A percentile compares a stretch with the other conserved stretches of the same genome.
phyloP scores from a whole-genome alignment of 116 monocot species.

The Dioscorea cayenensis region DNA sequence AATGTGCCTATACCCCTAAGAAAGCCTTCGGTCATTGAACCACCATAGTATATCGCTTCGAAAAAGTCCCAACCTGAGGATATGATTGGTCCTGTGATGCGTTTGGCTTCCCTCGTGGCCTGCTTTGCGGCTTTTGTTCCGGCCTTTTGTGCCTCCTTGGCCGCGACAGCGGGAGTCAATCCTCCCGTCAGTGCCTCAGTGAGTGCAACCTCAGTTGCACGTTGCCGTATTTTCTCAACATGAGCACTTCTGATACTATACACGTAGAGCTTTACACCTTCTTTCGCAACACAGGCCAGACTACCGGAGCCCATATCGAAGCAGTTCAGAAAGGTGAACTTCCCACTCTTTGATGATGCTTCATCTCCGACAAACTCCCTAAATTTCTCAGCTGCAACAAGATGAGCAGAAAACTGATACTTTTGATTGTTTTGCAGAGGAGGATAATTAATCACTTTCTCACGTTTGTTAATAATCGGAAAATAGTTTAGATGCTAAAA shows the following conservation, averaged over 20 bases:
- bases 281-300: constrained; percentile 66
- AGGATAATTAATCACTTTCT: no score
- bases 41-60: constrained; percentile 83
- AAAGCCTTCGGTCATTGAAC: constrained; percentile 71
- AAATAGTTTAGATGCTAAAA: no score
- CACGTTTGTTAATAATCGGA: no score
- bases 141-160: constrained; percentile 64
- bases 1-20: constrained; percentile 80
- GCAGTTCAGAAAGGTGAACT: constrained; percentile 80
- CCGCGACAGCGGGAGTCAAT: constrained; percentile 34
- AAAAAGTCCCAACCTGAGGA: constrained; percentile 99
- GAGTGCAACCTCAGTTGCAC: constrained; percentile 47
- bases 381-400: constrained; percentile 73
- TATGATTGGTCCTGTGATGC: constrained; percentile 72
- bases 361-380: constrained; percentile 83
- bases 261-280: constrained; percentile 75
- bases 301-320: constrained; percentile 85
- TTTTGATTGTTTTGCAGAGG: no score
- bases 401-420: background rate
- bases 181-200: constrained; percentile 58
- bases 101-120: constrained; percentile 73
- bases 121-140: constrained; percentile 76
- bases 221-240: constrained; percentile 57
- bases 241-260: constrained; percentile 71
- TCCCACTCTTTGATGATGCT: constrained; percentile 75